Base-by-base conservation (phyloP, 352 stramenopile genomes). In the Globisporangium sylvaticum region DNA sequence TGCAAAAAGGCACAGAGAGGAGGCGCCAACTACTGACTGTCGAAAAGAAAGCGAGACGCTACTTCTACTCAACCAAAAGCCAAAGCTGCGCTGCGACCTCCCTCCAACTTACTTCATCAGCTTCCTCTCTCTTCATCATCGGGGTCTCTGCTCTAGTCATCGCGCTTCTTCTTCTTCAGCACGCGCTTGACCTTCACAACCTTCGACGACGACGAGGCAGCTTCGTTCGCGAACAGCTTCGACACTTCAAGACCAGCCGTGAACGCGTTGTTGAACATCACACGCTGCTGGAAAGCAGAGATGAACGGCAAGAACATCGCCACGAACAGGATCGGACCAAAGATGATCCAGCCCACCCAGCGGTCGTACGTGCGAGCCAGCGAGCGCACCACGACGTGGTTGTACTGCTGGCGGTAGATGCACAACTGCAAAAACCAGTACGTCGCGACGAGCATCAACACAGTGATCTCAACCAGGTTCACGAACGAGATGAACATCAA, bases 191-290 rank as follows among this genome's bases (percentile, higher is more conserved):
- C 83, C 77, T 94, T 95, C 64, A 93, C 84, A 24, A 92, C 81
- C 66, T 92, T 83, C 25, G 81, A 72, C 27, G 85, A 82, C 3
- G 29, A 32, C 29, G 29, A 32, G 2, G 85, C 85, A 62, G 90
- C 88, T 32, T 95, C 88, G 77, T 95, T 83, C n/a, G 88, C 78
- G 65, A 95, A 94, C 32, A 95, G 84, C 77, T 94, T 95, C 67
- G 88, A 94, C 59, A 95, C 88, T 65, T 95, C 88, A 4, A 95
- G 72, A 48, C 88, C 88, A 10, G 88, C 92, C 58, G 86, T 95
- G 71, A 95, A 95, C 29, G 88, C 88, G 66, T 90, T 92, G 78
- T 95, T 95, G 71, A 95, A 95, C 88, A 95, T 95, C 63, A 95
- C 83, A 61, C 88, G 86, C 75, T 95, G 86, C 76, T 95, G 88